A percentile compares a stretch with the other conserved stretches of the same genome.
Evolutionary conservation across 2,329 filamentous ascomycete species (phyloP).

Genomic region (Exserohilum turcica): DNA sequence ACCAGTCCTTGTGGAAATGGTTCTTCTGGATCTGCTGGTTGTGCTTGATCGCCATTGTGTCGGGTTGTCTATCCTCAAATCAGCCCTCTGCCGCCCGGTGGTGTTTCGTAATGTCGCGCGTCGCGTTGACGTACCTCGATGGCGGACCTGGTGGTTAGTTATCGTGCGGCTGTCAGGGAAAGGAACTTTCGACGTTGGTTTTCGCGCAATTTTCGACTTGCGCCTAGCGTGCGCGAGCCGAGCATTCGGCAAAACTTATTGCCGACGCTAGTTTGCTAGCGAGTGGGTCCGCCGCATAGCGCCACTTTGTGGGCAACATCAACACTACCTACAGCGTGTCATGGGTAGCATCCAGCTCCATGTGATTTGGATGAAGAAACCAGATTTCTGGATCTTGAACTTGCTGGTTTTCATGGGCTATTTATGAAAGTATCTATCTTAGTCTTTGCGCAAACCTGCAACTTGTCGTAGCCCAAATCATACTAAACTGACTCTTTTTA

Average conservation of each 20-base stretch:
- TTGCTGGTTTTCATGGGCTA: too few species aligned
- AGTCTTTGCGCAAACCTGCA: too few species aligned
- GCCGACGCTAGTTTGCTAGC: constrained; percentile 16
- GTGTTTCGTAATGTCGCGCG: not conserved
- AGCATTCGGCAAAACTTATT: constrained; percentile 21
- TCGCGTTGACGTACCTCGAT: constrained; percentile 32
- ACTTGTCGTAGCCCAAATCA: too few species aligned
- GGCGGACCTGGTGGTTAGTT: constrained; percentile 43
- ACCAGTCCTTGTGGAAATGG: constrained; percentile 70
- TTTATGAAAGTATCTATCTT: too few species aligned
- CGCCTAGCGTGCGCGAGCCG: constrained; percentile 23
- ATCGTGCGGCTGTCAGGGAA: constrained; percentile 25
- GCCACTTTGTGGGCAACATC: not conserved
- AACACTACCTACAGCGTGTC: too few species aligned
- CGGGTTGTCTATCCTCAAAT: constrained; percentile 29
- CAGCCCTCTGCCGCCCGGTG: constrained; percentile 1
- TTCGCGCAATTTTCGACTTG: constrained; percentile 18
- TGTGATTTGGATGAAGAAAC: too few species aligned
- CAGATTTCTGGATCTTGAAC: too few species aligned
- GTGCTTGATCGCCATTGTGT: constrained; percentile 89
- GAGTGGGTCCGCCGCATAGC: not conserved
- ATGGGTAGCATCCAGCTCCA: too few species aligned
- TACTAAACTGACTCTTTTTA: too few species aligned
- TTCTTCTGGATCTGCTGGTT: constrained; percentile 98
- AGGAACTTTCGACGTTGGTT: constrained; percentile 15